Base-by-base conservation (phyloP, 495 filamentous ascomycete genomes). In the Ascobolus immersus region DNA sequence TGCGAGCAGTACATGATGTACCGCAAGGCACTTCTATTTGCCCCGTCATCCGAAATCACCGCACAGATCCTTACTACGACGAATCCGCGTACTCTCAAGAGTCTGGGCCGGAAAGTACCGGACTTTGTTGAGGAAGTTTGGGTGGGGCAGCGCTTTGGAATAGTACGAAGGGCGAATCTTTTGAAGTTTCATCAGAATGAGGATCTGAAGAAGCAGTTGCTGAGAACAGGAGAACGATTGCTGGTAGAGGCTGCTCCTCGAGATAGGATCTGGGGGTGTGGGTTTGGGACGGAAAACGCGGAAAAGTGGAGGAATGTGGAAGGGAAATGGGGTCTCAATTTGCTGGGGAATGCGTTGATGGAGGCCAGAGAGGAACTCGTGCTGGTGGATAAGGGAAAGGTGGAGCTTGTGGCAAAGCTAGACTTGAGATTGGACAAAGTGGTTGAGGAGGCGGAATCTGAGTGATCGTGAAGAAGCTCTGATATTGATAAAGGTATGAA, bases 181-280 rank as follows among this genome's bases (percentile, higher is more conserved):
- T 55, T 51, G 41, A 75, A 75, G 49, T 75, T 74, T 41, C 61
- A 54, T 13, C 44, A 44, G 36, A 34, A 48, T 10, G 39, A 53
- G 3, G 44, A 45, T 10, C 44, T 66, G 36, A 53, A 47, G 35
- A 50, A 48, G 34, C 42, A 52, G 41, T 38, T 78, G 26, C 41
- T 76, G 27, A 51, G 37, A 12, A 76, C 73, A 1, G 68, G 61
- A 4, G 57, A 61, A 5, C 48, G 60, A 29, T 61, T 69, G 51
- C 34, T 77, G 7, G 64, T 74, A 2, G 72, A 74, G 53, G 69
- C 69, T 28, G 55, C 55, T 37, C 67, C 71, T 23, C 56, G 49
- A 34, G 70, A 77, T 50, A 44, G 54, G 17, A 62, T 74, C 34
- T 77, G 71, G 73, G 73, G 73, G 6, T 49, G 76, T 21, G 71